Conservation (phyloP, 352 stramenopile species). For the Pythium monospermum region DNA sequence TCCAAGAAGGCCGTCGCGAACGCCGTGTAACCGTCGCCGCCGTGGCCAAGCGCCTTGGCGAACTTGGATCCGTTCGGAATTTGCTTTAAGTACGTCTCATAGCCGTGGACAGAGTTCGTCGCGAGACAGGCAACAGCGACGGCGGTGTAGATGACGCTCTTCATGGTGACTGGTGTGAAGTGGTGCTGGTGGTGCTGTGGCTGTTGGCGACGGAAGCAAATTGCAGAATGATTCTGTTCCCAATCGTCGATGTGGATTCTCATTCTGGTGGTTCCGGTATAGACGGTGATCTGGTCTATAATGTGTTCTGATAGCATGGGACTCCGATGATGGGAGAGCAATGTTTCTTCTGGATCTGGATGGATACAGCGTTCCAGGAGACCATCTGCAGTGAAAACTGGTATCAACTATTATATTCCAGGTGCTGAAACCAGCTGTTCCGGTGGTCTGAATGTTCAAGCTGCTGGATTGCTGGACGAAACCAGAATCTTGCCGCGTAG, state of each 20-base stretch:
- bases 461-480: too few relatives aligned
- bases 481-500: too few relatives aligned
- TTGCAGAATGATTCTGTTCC: slow-evolving; percentile 13
- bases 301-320: too few relatives aligned
- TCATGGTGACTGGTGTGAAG: slow-evolving; percentile 6
- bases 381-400: not conserved
- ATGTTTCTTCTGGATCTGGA: too few relatives aligned
- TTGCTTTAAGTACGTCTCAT: slow-evolving; percentile 27
- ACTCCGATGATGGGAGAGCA: too few relatives aligned
- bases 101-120: slow-evolving; percentile 60
- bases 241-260: too few relatives aligned
- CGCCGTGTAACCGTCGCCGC: slow-evolving; percentile 4
- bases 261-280: too few relatives aligned
- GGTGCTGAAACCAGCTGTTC: not conserved
- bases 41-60: slow-evolving; percentile 10
- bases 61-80: slow-evolving; percentile 19
- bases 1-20: slow-evolving; percentile 29
- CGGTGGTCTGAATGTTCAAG: too few relatives aligned
- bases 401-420: too few relatives aligned
- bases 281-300: too few relatives aligned
- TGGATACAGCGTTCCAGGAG: not conserved
- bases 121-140: slow-evolving; percentile 58
- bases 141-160: slow-evolving; percentile 12
- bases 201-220: too few relatives aligned
- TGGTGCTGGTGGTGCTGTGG: not conserved